Percentiles rank a stretch among this genome's conserved stretches.
Conservation (phyloP, 169 alveolate species). For the Neospora caninum region DNA sequence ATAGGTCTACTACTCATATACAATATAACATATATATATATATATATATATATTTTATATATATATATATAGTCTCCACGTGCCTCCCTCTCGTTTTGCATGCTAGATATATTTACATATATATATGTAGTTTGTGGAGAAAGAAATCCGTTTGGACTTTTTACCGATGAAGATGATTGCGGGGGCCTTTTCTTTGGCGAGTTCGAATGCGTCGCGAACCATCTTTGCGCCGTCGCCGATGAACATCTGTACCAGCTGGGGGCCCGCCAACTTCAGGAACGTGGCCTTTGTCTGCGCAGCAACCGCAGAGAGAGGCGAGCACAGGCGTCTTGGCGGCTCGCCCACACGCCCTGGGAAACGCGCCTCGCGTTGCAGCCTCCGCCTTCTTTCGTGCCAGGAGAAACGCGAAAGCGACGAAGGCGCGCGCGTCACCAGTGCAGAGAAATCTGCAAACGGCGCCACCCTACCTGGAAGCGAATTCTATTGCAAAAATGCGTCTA, state of each 20-base stretch:
- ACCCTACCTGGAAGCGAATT: neutral
- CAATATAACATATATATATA: neutral
- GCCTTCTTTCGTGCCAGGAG: neutral
- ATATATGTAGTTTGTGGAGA: neutral
- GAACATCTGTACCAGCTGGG: slow-evolving; percentile 99
- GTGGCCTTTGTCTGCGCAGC: slow-evolving; percentile 93
- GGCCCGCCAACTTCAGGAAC: slow-evolving; percentile 98
- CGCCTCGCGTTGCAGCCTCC: neutral
- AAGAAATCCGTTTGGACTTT: neutral
- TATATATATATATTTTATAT: neutral
- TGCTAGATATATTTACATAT: neutral
- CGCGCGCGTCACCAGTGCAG: neutral
- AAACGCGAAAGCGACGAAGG: neutral
- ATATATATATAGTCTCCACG: too few relatives aligned
- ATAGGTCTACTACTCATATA: too few relatives aligned
- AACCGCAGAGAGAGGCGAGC: neutral
- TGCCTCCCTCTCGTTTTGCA: too few relatives aligned
- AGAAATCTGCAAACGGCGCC: neutral
- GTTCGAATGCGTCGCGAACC: slow-evolving; percentile 97
- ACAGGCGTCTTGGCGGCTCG: too few relatives aligned
- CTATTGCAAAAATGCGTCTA: neutral
- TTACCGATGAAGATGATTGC: slow-evolving; percentile 96
- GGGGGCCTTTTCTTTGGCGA: slow-evolving; percentile 99
- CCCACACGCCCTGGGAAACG: neutral
- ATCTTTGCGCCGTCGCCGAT: slow-evolving; percentile 99